Evolutionary conservation across 208 protist genomes (phyloP).

Genomic region (Naegleria lovaniensis): DNA sequence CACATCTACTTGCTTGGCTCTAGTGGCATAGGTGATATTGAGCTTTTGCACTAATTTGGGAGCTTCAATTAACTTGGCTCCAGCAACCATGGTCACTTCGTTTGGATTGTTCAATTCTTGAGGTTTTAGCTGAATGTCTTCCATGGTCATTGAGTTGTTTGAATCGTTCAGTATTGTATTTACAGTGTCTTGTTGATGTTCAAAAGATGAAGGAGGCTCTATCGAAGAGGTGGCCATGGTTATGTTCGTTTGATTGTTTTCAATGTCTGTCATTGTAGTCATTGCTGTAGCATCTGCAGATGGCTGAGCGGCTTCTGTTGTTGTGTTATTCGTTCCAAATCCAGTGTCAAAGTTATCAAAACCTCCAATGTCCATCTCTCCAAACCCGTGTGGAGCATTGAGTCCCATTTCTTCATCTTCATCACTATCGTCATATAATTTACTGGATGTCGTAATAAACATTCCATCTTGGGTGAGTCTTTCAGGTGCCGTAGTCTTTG

Average conservation of each 20-base stretch:
- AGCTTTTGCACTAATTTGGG: constrained; percentile 23
- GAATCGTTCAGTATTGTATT: neutral
- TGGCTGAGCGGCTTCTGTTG: neutral
- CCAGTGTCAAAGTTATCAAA: neutral
- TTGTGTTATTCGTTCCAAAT: neutral
- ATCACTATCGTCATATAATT: neutral
- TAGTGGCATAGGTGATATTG: constrained; percentile 43
- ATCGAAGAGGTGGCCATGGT: too few relatives aligned
- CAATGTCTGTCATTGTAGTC: neutral
- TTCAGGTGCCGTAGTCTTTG: neutral
- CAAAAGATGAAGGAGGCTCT: neutral
- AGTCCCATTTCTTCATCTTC: neutral
- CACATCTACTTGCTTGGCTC: constrained; percentile 52
- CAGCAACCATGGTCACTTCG: neutral
- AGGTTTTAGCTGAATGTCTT: neutral
- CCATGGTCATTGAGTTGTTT: neutral
- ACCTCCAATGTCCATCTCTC: neutral
- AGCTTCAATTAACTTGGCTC: constrained; percentile 15
- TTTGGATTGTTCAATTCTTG: neutral
- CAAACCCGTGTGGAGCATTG: neutral
- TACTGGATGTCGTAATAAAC: neutral
- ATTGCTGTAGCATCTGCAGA: neutral
- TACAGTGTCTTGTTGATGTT: neutral
- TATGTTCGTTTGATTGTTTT: too few relatives aligned
- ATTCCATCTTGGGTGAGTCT: neutral